Evolutionary conservation across 2,329 filamentous ascomycete species (phyloP).

Genomic region (Aspergillus ochraceus): DNA sequence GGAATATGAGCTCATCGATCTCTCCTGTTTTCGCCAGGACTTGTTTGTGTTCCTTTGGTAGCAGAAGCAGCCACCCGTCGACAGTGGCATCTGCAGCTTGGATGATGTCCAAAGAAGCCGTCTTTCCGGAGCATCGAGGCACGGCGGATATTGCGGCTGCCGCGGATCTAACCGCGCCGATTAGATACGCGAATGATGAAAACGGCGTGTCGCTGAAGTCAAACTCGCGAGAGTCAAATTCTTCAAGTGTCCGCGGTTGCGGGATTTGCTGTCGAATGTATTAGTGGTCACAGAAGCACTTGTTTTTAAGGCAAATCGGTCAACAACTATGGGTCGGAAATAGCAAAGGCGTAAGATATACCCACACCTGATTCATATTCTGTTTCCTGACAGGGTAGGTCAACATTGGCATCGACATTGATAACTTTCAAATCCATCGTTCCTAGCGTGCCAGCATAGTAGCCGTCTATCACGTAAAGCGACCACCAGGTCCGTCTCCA

Average conservation of each 20-base stretch:
- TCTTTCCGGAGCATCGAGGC: slow-evolving; percentile 19
- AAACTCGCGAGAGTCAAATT: slow-evolving; percentile 34
- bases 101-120: slow-evolving; percentile 50
- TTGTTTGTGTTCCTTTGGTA: slow-evolving; percentile 34
- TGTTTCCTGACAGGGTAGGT: slow-evolving; percentile 27
- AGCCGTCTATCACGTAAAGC: slow-evolving; percentile 70
- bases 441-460: slow-evolving; percentile 64
- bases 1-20: slow-evolving; percentile 66
- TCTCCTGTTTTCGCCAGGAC: slow-evolving; percentile 45
- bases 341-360: background rate
- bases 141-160: background rate
- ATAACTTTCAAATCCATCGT: slow-evolving; percentile 24
- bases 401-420: slow-evolving; percentile 19
- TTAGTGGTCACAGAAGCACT: background rate
- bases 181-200: slow-evolving; percentile 32
- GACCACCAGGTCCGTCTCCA: slow-evolving; percentile 49
- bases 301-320: background rate
- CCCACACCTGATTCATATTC: background rate
- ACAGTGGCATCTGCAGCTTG: slow-evolving; percentile 34
- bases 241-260: slow-evolving; percentile 24
- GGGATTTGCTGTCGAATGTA: slow-evolving; percentile 23
- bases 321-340: background rate
- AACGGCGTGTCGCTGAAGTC: slow-evolving; percentile 20
- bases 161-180: background rate
- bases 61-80: slow-evolving; percentile 41